phyloP scores from a whole-genome alignment of 805 yeast genomes.

The Clavispora vitiphila region DNA sequence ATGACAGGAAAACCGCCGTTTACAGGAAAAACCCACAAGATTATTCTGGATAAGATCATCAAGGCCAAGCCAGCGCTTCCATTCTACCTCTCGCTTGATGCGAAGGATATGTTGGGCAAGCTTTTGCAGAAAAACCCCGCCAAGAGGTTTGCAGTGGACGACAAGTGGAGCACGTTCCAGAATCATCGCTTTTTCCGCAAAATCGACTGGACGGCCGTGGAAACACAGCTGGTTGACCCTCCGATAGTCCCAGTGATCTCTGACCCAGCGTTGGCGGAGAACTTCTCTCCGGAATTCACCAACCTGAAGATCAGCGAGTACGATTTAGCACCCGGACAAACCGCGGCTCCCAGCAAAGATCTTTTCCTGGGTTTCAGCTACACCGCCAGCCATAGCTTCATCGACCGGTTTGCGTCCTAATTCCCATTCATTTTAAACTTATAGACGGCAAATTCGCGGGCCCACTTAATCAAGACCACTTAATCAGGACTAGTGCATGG shows the following conservation, averaged over 20 bases:
- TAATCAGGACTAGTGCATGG: too few species aligned
- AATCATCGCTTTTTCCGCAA: slow-evolving; percentile 36
- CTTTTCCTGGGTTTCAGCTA: slow-evolving; percentile 42
- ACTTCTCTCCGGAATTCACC: slow-evolving; percentile 40
- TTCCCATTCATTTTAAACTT: too few species aligned
- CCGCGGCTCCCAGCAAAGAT: background rate
- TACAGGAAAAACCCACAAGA: slow-evolving; percentile 37
- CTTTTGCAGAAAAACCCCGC: slow-evolving; percentile 32
- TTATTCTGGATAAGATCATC: slow-evolving; percentile 35
- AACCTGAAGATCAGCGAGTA: slow-evolving; percentile 24
- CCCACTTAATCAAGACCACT: too few species aligned
- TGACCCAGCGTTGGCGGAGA: slow-evolving; percentile 41
- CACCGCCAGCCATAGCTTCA: slow-evolving; percentile 34
- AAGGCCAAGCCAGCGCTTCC: slow-evolving; percentile 35
- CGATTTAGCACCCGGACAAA: slow-evolving; percentile 12
- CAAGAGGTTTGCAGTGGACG: slow-evolving; percentile 34
- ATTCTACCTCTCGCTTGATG: slow-evolving; percentile 37
- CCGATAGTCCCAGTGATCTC: slow-evolving; percentile 42
- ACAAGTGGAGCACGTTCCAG: slow-evolving; percentile 28
- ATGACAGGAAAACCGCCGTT: slow-evolving; percentile 43
- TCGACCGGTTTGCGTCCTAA: slow-evolving; percentile 20
- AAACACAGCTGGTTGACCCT: slow-evolving; percentile 23
- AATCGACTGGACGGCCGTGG: slow-evolving; percentile 34
- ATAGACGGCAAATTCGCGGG: too few species aligned
- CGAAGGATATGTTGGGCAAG: slow-evolving; percentile 36